Base-by-base conservation (phyloP, 1,284 basidiomycete genomes). In the Malassezia obtusa region DNA sequence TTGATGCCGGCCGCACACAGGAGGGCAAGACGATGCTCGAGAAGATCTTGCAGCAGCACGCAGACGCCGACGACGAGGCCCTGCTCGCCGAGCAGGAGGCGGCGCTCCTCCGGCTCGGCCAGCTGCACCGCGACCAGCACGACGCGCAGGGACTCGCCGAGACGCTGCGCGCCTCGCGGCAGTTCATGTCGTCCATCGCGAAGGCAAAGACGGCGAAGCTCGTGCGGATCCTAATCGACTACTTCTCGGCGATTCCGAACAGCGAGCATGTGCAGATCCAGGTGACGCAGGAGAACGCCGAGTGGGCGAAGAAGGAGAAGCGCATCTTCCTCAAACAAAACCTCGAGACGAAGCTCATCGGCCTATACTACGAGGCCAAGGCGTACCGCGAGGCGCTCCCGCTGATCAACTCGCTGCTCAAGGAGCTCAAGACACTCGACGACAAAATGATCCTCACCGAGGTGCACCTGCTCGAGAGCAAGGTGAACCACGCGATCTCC, bases 121-220 rank as follows among this genome's bases (percentile, higher is more conserved):
- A 86, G 68, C 79, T 94, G 11, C 89, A 94, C 74, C 80, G 87
- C 35, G 88, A 92, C 75, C 81, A 85, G 67, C 83, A 83, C 87
- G 86, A 95, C 77, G 83, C 87, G 5, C 76, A 84, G 58, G 86
- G 86, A 22, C 80, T 98, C 2, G 87, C 90, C 1, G 82, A 88
- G 54, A 84, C 94, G 12, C 87, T 96, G 50, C 85, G 83, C 0
- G 80, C 85, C 28, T 92, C 89, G 0, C 80, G 90, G 49, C 81
- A 84, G 0, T 92, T 94, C 78, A 89, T 95, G 83, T 85, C 87
- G 0, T 85, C 86, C 14, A 89, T 90, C 1, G 91, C 92, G 24
- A 98, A 98, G 76, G 92, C 94, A 8, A 98, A 98, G 77, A 95
- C 92, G 0, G 91, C 92, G 2, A 95, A 95, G 77, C 82, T 96